Evolutionary conservation across 108 stramenopile genomes (phyloP), one percentile per base, ranked within the genome.

Genomic region (Cyclostephanos tholiformis): DNA sequence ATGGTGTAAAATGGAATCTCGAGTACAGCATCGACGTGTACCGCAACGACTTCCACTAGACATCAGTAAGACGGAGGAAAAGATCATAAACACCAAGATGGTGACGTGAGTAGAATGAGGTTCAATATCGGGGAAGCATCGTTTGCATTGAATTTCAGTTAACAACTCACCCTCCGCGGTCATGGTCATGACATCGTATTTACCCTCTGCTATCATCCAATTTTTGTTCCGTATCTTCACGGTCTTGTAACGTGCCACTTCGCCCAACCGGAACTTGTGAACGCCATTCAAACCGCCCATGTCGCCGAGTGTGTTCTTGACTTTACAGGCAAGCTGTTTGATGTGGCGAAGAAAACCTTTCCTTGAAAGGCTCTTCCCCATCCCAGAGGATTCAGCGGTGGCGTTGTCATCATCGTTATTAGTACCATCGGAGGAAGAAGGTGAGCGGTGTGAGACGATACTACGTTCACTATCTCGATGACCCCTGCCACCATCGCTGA

Each of bases 1-100:
- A 77, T 77, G 63, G 76, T 77, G 69, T 77, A 77, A 29, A 70
- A 77, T 22, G 76, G 76, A 44, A 65, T 59, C 12, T 70, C 57
- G 9, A 77, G 49, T 17, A 77, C 76, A 1, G 76, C 76, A 30
- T 77, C 76, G 20, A 70, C 49, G 32, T 70, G 63, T 30, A 77
- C 76, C 17, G 59, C 68, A 9, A 70, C 50, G 14, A 77, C 70
- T n/a, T 48, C 60, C 38, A 77, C 76, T 63, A 26, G 30, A 44
- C 11, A 26, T 10, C 20, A 16, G 12, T 32, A 27, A 0, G 0
- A 61, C 36, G 23, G 16, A 23, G 19, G 41, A 0, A 8, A 49
- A 20, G 3, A 35, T 39, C 13, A 62, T 32, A 44, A 12, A 61
- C 9, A 7, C 4, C 30, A 19, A n/a, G 57, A 25, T 22, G 13